Conservation (phyloP, 2,329 filamentous ascomycete genomes). For the Furcasterigmium sp. region DNA sequence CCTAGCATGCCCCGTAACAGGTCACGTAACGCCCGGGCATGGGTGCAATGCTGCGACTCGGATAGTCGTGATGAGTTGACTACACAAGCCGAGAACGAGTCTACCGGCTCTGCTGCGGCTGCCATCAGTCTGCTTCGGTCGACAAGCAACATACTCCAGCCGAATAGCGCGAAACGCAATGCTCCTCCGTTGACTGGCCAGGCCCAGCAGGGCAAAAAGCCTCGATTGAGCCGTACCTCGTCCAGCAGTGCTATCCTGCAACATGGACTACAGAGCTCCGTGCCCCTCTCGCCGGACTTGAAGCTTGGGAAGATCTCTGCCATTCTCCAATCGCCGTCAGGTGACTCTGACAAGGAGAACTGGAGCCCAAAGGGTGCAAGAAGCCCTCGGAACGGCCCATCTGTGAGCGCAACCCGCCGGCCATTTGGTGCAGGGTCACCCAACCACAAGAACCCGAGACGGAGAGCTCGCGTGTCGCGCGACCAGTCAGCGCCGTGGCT, state of each 20-base stretch:
- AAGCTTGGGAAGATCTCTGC: not conserved
- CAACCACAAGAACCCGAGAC: conserved; percentile 30
- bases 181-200: conserved; percentile 25
- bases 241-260: conserved; percentile 62
- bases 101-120: conserved; percentile 71
- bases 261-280: conserved; percentile 14
- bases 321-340: not conserved
- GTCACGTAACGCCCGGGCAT: conserved; percentile 81
- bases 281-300: not conserved
- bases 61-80: conserved; percentile 74
- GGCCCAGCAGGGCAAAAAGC: conserved; percentile 48
- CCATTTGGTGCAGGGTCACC: conserved; percentile 27
- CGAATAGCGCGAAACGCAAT: conserved; percentile 63
- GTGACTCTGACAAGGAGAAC: conserved; percentile 93
- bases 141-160: conserved; percentile 47
- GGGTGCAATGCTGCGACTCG: conserved; percentile 86
- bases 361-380: conserved; percentile 53
- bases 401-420: conserved; percentile 16
- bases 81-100: conserved; percentile 75
- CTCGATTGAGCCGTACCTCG: conserved; percentile 53
- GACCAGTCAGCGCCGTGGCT: conserved; percentile 28
- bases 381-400: conserved; percentile 22
- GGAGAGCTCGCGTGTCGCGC: conserved; percentile 33
- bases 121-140: conserved; percentile 79
- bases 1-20: conserved; percentile 61